Percentiles rank a stretch among this genome's conserved stretches.
These are phyloP conservation scores for Canavalia gladiata DNA, from an alignment of 306 rosid genomes.

Conservation along the genomic window DNA sequence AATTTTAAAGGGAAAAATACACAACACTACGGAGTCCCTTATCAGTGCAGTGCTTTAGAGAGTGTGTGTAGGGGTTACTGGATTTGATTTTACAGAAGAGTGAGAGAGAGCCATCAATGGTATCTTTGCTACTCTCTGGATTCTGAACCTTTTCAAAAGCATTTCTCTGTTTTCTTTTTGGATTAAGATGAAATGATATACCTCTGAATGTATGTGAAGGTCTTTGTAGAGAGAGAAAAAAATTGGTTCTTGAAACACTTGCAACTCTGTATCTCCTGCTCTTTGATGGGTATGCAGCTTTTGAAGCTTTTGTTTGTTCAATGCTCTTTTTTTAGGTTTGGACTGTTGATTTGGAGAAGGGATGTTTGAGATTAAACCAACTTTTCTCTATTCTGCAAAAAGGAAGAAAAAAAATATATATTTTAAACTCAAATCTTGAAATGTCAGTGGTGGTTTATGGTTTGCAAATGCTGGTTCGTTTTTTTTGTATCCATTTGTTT, in stretches of 20 bases:
- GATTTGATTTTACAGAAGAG: background rate
- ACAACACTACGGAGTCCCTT: slow-evolving; percentile 27
- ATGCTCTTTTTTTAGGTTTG: background rate
- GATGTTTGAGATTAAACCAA: slow-evolving; percentile 19
- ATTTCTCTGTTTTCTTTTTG: slow-evolving; percentile 24
- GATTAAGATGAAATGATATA: slow-evolving; percentile 4
- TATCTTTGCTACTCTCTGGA: slow-evolving; percentile 3
- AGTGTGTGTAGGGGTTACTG: slow-evolving; percentile 2
- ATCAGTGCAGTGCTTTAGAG: background rate
- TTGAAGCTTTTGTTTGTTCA: background rate
- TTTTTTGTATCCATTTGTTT: slow-evolving; percentile 20
- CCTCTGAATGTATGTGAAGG: slow-evolving; percentile 29
- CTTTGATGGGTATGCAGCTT: slow-evolving; percentile 48
- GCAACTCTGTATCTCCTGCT: slow-evolving; percentile 1
- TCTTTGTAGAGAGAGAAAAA: background rate
- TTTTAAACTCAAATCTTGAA: slow-evolving; percentile 26
- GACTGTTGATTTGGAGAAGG: background rate
- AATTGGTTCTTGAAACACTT: slow-evolving; percentile 31
- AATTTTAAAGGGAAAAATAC: slow-evolving; percentile 27
- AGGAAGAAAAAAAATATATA: background rate
- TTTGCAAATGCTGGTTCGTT: slow-evolving; percentile 1
- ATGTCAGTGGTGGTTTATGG: background rate
- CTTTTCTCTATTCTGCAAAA: background rate
- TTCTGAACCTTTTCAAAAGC: slow-evolving; percentile 41
- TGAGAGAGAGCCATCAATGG: background rate